phyloP scores from a whole-genome alignment of 192 early-diverging fungal genomes.

The Coemansia sp. region DNA sequence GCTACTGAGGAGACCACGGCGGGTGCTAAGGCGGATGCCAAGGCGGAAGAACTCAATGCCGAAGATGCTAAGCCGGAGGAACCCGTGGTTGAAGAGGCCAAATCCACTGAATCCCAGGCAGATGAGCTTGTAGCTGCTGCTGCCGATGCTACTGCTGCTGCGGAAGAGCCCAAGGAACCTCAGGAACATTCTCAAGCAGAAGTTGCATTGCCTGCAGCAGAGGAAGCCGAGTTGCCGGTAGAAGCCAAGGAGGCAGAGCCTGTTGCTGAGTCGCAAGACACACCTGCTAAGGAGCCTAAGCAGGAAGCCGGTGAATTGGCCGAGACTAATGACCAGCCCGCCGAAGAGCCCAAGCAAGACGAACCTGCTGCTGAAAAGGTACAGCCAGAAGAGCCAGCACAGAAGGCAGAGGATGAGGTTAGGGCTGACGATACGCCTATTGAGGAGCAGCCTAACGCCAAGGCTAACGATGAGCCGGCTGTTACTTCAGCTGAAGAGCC shows the following conservation, averaged over 20 bases:
- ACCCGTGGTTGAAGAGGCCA: background rate
- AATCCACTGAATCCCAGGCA: background rate
- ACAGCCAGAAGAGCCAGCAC: no score
- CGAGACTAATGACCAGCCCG: background rate
- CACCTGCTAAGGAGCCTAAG: background rate
- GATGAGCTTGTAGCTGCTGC: slow-evolving; percentile 4
- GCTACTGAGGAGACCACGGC: background rate
- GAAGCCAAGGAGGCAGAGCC: slow-evolving; percentile 4
- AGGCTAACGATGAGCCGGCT: background rate
- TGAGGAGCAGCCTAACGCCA: background rate
- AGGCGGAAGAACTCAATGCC: background rate
- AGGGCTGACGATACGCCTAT: background rate
- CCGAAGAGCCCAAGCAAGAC: background rate
- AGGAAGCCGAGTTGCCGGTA: background rate
- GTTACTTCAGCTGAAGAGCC: no score
- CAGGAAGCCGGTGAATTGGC: background rate
- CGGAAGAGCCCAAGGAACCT: no score
- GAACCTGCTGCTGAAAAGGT: background rate
- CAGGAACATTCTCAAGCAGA: no score
- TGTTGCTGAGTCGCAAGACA: background rate
- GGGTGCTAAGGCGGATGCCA: background rate
- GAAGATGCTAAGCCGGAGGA: slow-evolving; percentile 4
- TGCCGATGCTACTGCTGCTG: background rate
- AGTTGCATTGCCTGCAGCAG: background rate
- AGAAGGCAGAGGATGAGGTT: background rate